These are phyloP conservation scores for Pythium folliculosum DNA, from an alignment of 352 stramenopile species.

Conservation along the genomic window DNA sequence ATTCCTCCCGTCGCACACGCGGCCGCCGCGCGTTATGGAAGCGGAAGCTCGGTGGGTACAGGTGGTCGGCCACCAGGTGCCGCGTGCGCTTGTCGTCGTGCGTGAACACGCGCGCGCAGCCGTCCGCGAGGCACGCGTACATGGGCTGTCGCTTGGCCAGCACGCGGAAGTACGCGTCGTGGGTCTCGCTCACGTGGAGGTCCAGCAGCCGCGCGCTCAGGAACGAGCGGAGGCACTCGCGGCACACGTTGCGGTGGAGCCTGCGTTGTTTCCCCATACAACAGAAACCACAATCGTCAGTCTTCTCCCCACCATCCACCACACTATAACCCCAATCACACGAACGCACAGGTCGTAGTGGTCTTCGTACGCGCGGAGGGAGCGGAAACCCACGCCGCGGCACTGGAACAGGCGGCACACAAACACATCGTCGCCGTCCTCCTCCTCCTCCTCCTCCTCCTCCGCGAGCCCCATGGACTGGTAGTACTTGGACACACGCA, in stretches of 20 bases:
- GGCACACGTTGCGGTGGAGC: slow-evolving; percentile 47
- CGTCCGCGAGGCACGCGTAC: slow-evolving; percentile 58
- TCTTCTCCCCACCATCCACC: neutral
- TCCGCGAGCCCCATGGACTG: slow-evolving; percentile 23
- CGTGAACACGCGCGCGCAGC: slow-evolving; percentile 44
- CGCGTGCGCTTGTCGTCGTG: slow-evolving; percentile 52
- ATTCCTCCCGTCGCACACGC: neutral
- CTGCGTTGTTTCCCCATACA: slow-evolving; percentile 9
- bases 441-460: neutral
- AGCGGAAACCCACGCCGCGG: slow-evolving; percentile 41
- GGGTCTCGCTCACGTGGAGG: slow-evolving; percentile 63
- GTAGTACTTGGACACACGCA: slow-evolving; percentile 51
- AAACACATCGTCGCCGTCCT: slow-evolving; percentile 25
- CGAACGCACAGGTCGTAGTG: slow-evolving; percentile 59
- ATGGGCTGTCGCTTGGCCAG: slow-evolving; percentile 62
- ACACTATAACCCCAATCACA: neutral
- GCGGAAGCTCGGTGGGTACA: slow-evolving; percentile 44
- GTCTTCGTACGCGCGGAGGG: slow-evolving; percentile 51
- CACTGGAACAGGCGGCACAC: slow-evolving; percentile 51
- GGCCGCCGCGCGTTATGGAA: slow-evolving; percentile 29
- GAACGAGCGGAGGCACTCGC: slow-evolving; percentile 52
- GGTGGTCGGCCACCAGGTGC: slow-evolving; percentile 42
- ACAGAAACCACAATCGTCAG: neutral
- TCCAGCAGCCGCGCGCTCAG: slow-evolving; percentile 52
- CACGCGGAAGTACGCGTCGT: slow-evolving; percentile 67